Conservation (phyloP, 331 rosid species). For the Acacia concinna region DNA sequence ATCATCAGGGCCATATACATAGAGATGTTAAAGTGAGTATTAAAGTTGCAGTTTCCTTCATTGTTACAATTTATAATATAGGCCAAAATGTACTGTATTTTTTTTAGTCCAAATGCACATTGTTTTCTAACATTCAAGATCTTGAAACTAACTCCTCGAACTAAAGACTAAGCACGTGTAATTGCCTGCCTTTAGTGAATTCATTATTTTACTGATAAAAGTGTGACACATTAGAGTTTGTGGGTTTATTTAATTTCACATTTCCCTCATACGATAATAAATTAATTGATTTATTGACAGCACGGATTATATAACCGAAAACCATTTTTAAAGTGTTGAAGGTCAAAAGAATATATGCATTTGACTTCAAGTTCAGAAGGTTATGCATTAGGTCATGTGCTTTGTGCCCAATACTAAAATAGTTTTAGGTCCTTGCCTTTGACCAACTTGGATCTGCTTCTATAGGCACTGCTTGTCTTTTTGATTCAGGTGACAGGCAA, state of each 20-base stretch:
- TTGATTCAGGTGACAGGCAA: constrained; percentile 94
- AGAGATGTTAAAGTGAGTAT: constrained; percentile 77
- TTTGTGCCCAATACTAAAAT: background rate
- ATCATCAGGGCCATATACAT: constrained; percentile 88
- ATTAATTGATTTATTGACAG: background rate
- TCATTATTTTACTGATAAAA: background rate
- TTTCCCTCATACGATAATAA: background rate
- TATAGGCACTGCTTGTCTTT: constrained; percentile 85
- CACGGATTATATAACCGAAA: background rate
- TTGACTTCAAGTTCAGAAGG: background rate
- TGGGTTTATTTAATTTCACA: background rate
- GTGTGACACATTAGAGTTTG: background rate
- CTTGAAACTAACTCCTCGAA: background rate
- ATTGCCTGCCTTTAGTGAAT: background rate
- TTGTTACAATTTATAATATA: background rate
- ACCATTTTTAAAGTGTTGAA: background rate
- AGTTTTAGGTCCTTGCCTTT: constrained; percentile 17
- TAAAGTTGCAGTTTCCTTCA: background rate
- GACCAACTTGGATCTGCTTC: constrained; percentile 8
- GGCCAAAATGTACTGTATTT: background rate
- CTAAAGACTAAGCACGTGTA: background rate
- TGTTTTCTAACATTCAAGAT: background rate
- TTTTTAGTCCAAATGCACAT: background rate
- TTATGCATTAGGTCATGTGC: background rate
- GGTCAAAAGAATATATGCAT: background rate